Evolutionary conservation across 192 early-diverging fungal genomes (phyloP).

Genomic region (Gonapodya prolifera): DNA sequence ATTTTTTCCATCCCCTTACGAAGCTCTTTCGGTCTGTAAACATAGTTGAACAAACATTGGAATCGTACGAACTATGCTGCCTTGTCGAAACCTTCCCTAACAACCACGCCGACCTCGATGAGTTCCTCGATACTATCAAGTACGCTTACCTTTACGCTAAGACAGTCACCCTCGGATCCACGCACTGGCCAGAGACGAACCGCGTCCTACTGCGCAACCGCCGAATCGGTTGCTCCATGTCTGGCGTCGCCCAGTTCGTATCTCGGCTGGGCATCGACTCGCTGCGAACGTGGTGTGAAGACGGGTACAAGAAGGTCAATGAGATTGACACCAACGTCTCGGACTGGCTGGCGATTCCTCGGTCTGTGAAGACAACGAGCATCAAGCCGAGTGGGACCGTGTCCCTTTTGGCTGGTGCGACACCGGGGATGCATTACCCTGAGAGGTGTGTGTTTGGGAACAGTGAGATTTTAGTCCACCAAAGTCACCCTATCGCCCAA

Average conservation of each 20-base stretch:
- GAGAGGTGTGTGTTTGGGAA: neutral
- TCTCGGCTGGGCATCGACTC: conserved; percentile 13
- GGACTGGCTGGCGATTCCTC: conserved; percentile 23
- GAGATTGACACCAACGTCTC: conserved; percentile 17
- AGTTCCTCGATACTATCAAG: conserved; percentile 28
- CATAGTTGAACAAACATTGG: conserved; percentile 28
- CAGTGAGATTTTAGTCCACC: neutral
- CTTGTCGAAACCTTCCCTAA: conserved; percentile 29
- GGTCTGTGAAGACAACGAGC: conserved; percentile 28
- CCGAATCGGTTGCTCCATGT: conserved; percentile 29
- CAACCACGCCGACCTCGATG: conserved; percentile 19
- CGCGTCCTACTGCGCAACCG: conserved; percentile 32
- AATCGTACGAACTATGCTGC: conserved; percentile 32
- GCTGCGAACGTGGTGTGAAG: conserved; percentile 3
- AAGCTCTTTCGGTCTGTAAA: no score
- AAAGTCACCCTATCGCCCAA: neutral
- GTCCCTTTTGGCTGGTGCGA: conserved; percentile 29
- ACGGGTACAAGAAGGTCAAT: conserved; percentile 16
- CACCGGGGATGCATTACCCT: conserved; percentile 37
- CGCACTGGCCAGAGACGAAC: conserved; percentile 31
- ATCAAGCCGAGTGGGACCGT: conserved; percentile 33
- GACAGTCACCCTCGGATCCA: conserved; percentile 26
- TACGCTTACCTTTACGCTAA: conserved; percentile 33
- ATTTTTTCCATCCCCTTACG: no score
- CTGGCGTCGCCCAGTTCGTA: conserved; percentile 31